Percentiles rank a stretch among this genome's conserved stretches.
Evolutionary conservation across 768 basidiomycete species (phyloP).

Genomic region (Mycena crocata): DNA sequence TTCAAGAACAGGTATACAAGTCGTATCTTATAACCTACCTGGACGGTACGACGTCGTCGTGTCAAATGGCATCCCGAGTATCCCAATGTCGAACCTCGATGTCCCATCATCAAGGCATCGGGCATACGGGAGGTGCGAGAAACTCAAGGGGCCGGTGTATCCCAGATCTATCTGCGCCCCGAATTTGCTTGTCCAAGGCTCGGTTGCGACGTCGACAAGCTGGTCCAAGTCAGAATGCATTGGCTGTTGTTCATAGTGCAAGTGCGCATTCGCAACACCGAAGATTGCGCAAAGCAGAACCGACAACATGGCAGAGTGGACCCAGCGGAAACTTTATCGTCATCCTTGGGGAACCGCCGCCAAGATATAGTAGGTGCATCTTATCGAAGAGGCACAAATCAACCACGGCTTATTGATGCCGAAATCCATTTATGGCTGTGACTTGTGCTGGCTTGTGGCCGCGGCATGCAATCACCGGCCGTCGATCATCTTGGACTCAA

Average conservation of each 20-base stretch:
- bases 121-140: slow-evolving; percentile 73
- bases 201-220: slow-evolving; percentile 22
- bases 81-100: slow-evolving; percentile 63
- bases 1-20: neutral
- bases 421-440: no score
- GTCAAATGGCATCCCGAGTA: slow-evolving; percentile 72
- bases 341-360: neutral
- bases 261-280: neutral
- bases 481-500: no score
- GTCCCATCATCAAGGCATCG: slow-evolving; percentile 36
- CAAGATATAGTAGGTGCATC: neutral
- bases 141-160: slow-evolving; percentile 73
- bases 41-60: slow-evolving; percentile 57
- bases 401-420: no score
- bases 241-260: neutral
- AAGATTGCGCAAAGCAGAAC: neutral
- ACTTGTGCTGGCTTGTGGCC: no score
- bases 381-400: no score
- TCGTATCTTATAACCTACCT: slow-evolving; percentile 42
- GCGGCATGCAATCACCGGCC: no score
- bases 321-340: neutral
- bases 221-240: neutral
- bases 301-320: neutral
- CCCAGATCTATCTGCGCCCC: slow-evolving; percentile 64
- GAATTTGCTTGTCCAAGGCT: slow-evolving; percentile 65